Conservation (phyloP, 2,329 filamentous ascomycete genomes). For the Calonectria leucothoes region DNA sequence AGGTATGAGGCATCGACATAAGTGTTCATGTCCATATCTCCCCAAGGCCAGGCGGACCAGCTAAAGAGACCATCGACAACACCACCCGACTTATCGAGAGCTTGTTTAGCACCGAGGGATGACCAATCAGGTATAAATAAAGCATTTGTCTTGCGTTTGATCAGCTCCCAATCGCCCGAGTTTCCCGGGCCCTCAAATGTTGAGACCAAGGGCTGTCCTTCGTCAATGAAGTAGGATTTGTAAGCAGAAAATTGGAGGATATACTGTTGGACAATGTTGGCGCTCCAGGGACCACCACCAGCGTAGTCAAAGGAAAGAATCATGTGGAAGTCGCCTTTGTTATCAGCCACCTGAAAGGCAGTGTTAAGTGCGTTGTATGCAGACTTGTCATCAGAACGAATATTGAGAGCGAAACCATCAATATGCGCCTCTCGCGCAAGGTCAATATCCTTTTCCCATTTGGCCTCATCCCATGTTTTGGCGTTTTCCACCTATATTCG, state of each 20-base stretch:
- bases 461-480: slow-evolving; percentile 1
- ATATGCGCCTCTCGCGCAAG: slow-evolving; percentile 4
- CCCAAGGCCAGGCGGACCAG: slow-evolving; percentile 21
- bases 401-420: slow-evolving; percentile 8
- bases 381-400: slow-evolving; percentile 2
- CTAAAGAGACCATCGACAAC: slow-evolving; percentile 17
- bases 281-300: slow-evolving; percentile 8
- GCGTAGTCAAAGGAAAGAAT: slow-evolving; percentile 22
- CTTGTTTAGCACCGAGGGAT: slow-evolving; percentile 15
- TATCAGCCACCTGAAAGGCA: not conserved
- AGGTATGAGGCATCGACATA: slow-evolving; percentile 16
- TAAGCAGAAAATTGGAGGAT: slow-evolving; percentile 9
- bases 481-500: not conserved
- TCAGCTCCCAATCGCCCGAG: slow-evolving; percentile 7
- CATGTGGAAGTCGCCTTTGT: slow-evolving; percentile 1
- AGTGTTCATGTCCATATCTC: slow-evolving; percentile 12
- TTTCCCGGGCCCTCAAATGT: slow-evolving; percentile 14
- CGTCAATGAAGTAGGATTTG: slow-evolving; percentile 1
- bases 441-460: slow-evolving; percentile 10
- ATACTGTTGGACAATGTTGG: slow-evolving; percentile 1
- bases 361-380: not conserved
- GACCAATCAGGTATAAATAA: slow-evolving; percentile 16
- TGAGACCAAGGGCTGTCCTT: slow-evolving; percentile 4
- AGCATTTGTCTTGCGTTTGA: slow-evolving; percentile 1
- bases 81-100: not conserved